These are phyloP conservation scores for Sugiyamaella paludigena DNA, from an alignment of 1,139 yeast species.

Conservation along the genomic window DNA sequence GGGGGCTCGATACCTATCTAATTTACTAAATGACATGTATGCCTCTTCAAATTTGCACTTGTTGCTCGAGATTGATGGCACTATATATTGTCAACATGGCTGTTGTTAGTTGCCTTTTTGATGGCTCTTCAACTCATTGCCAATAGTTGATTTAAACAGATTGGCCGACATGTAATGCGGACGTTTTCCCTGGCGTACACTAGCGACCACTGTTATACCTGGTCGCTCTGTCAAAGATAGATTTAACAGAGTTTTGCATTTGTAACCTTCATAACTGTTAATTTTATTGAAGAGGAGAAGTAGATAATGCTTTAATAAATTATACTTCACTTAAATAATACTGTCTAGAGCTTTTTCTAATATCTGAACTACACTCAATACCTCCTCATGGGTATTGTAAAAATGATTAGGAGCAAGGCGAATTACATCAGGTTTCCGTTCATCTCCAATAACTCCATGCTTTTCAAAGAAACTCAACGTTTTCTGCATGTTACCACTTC, in stretches of 20 bases:
- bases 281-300: no score
- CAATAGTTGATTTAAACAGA: no score
- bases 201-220: no score
- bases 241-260: no score
- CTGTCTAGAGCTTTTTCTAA: slow-evolving; percentile 44
- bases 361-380: slow-evolving; percentile 46
- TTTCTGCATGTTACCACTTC: slow-evolving; percentile 57
- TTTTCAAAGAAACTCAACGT: slow-evolving; percentile 49
- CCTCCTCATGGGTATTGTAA: slow-evolving; percentile 74
- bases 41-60: neutral
- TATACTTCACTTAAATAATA: neutral
- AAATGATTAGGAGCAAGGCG: slow-evolving; percentile 81
- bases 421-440: slow-evolving; percentile 83
- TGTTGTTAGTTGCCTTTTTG: no score
- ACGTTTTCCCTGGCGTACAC: no score
- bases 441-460: slow-evolving; percentile 76
- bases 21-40: neutral
- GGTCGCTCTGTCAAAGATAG: no score
- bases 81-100: no score
- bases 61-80: neutral
- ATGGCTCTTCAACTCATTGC: no score
- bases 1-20: no score
- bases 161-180: no score
- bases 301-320: neutral
- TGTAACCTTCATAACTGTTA: no score